Conservation (phyloP, 345 rosid genomes). For the Syzygium aqueum region DNA sequence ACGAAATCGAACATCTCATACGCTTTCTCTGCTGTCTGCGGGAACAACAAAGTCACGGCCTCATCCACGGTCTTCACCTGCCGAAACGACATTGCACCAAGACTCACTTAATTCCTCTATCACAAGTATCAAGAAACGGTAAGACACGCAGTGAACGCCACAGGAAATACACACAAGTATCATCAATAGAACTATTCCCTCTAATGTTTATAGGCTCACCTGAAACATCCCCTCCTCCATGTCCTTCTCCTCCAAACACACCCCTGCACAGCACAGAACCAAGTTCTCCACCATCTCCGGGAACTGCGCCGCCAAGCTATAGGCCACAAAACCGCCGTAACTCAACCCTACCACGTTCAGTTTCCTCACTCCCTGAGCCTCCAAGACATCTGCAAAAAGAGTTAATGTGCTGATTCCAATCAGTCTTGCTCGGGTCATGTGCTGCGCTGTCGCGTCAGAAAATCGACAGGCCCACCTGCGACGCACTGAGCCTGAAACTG, state of each 20-base stretch:
- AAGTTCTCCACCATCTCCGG: constrained; percentile 9
- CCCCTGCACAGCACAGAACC: constrained; percentile 12
- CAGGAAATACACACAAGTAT: neutral
- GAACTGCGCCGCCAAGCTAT: constrained; percentile 13
- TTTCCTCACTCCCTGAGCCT: neutral
- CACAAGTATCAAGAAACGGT: neutral
- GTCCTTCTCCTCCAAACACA: constrained; percentile 15
- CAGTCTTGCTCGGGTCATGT: neutral
- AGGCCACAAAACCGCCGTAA: constrained; percentile 17
- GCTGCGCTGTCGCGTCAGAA: neutral
- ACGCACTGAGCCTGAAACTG: constrained; percentile 10
- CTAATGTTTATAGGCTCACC: neutral
- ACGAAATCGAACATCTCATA: neutral
- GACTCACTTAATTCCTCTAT: neutral
- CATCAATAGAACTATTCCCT: neutral
- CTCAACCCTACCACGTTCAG: constrained; percentile 14
- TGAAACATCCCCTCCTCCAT: constrained; percentile 7
- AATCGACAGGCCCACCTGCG: neutral
- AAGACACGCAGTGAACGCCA: neutral
- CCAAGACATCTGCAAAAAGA: neutral
- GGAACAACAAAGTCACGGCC: constrained; percentile 7
- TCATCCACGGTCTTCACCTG: constrained; percentile 3
- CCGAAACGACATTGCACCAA: neutral
- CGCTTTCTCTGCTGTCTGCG: constrained; percentile 7
- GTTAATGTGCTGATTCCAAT: neutral